Percentiles rank a stretch among this genome's conserved stretches.
Conservation (phyloP, 2,329 filamentous ascomycete species). For the Aspergillus fijiensis region DNA sequence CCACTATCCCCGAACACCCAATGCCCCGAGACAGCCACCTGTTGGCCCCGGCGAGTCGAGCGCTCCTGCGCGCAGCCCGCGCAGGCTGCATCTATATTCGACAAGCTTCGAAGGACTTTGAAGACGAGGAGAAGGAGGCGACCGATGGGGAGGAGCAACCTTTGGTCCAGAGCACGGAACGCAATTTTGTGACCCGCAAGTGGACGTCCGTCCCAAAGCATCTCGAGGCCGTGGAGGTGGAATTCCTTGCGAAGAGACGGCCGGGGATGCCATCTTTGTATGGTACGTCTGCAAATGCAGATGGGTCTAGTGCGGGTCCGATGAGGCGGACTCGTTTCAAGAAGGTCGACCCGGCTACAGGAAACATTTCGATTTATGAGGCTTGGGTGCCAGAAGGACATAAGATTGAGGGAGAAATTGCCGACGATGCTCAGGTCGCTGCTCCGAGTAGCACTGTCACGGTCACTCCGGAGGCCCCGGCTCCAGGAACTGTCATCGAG, state of each 20-base stretch:
- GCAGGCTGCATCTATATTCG: conserved; percentile 75
- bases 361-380: conserved; percentile 81
- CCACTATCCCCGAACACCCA: conserved; percentile 66
- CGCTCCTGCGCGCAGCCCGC: conserved; percentile 76
- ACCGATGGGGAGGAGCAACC: conserved; percentile 37
- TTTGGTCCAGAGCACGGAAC: conserved; percentile 34
- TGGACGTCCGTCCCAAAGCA: conserved; percentile 59
- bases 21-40: conserved; percentile 86
- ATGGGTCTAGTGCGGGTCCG: conserved; percentile 42
- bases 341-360: conserved; percentile 69
- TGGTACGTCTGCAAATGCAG: conserved; percentile 28
- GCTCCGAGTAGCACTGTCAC: conserved; percentile 41
- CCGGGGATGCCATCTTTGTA: conserved; percentile 59
- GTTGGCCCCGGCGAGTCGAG: conserved; percentile 75
- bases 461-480: conserved; percentile 45
- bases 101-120: conserved; percentile 49
- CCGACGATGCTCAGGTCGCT: conserved; percentile 53
- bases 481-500: conserved; percentile 61
- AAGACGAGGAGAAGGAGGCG: conserved; percentile 38
- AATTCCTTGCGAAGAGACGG: conserved; percentile 62
- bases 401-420: conserved; percentile 76
- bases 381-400: conserved; percentile 79
- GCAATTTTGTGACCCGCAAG: conserved; percentile 57
- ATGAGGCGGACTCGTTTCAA: conserved; percentile 81
- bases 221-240: conserved; percentile 58